Evolutionary conservation across 805 yeast species (phyloP).

Genomic region (Saccharomycopsis sp.): DNA sequence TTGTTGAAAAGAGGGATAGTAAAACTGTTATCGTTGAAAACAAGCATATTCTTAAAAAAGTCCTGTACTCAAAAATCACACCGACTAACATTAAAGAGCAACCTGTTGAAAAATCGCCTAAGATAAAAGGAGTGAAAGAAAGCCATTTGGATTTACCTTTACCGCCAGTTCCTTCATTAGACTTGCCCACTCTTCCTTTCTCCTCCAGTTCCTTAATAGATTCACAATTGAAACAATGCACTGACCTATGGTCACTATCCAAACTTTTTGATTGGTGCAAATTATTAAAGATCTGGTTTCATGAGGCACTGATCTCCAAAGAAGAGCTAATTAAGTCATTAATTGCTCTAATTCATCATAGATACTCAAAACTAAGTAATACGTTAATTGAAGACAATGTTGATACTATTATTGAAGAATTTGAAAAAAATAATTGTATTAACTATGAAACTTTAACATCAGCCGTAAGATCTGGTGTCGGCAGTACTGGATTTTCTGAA

Average conservation of each 20-base stretch:
- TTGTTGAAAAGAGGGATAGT: not conserved
- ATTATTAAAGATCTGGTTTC: slow-evolving; percentile 45
- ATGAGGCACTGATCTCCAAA: slow-evolving; percentile 41
- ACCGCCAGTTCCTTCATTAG: slow-evolving; percentile 23
- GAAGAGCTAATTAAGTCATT: slow-evolving; percentile 49
- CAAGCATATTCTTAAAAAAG: not conserved
- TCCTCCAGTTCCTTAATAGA: slow-evolving; percentile 41
- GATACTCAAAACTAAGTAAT: slow-evolving; percentile 41
- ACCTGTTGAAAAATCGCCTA: too few relatives aligned
- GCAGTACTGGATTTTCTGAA: not conserved
- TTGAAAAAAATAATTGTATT: slow-evolving; percentile 38
- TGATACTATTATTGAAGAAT: slow-evolving; percentile 38
- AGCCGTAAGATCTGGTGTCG: not conserved
- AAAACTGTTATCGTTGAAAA: not conserved
- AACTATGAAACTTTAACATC: slow-evolving; percentile 26
- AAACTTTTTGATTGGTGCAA: slow-evolving; percentile 50
- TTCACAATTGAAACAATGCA: slow-evolving; percentile 43
- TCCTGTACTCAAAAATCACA: not conserved
- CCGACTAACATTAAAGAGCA: too few relatives aligned
- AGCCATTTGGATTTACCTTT: not conserved
- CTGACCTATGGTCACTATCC: slow-evolving; percentile 39
- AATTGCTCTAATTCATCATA: slow-evolving; percentile 43
- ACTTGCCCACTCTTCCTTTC: slow-evolving; percentile 52
- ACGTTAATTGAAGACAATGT: slow-evolving; percentile 46
- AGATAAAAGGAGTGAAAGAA: too few relatives aligned